Percentiles rank a stretch among this genome's conserved stretches.
phyloP scores from a whole-genome alignment of 352 stramenopile genomes.

The Pythium guiyangense region DNA sequence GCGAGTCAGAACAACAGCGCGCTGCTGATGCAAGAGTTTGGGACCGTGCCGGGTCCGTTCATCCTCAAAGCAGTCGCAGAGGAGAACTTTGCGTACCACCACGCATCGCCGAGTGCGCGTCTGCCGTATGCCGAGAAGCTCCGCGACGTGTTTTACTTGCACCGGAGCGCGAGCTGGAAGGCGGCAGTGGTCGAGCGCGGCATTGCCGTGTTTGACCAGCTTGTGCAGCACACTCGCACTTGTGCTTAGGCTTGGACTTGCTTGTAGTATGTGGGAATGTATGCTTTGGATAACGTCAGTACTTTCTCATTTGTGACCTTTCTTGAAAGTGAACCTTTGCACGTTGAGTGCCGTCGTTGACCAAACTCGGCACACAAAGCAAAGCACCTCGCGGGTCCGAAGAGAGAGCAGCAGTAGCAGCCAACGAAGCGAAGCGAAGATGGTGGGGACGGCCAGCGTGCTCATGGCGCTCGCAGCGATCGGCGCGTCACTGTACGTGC shows the following conservation, averaged over 20 bases:
- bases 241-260: not conserved
- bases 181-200: slow-evolving; percentile 44
- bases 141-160: too few species aligned
- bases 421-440: too few species aligned
- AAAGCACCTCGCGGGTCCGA: too few species aligned
- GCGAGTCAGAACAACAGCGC: not conserved
- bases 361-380: too few species aligned
- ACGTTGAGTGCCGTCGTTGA: too few species aligned
- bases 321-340: too few species aligned
- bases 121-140: slow-evolving; percentile 55
- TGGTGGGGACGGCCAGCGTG: not conserved
- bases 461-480: slow-evolving; percentile 6
- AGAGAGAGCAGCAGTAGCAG: too few species aligned
- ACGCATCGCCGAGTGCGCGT: slow-evolving; percentile 32
- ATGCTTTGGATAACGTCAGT: too few species aligned
- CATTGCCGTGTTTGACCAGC: slow-evolving; percentile 39
- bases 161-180: slow-evolving; percentile 63
- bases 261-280: too few species aligned
- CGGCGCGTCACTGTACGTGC: slow-evolving; percentile 12
- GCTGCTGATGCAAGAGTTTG: slow-evolving; percentile 61
- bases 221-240: slow-evolving; percentile 10
- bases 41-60: slow-evolving; percentile 50
- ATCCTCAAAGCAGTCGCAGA: slow-evolving; percentile 55
- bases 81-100: slow-evolving; percentile 56
- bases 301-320: too few species aligned